Evolutionary conservation across 1,139 yeast species (phyloP).

Genomic region (Yarrowia galli): DNA sequence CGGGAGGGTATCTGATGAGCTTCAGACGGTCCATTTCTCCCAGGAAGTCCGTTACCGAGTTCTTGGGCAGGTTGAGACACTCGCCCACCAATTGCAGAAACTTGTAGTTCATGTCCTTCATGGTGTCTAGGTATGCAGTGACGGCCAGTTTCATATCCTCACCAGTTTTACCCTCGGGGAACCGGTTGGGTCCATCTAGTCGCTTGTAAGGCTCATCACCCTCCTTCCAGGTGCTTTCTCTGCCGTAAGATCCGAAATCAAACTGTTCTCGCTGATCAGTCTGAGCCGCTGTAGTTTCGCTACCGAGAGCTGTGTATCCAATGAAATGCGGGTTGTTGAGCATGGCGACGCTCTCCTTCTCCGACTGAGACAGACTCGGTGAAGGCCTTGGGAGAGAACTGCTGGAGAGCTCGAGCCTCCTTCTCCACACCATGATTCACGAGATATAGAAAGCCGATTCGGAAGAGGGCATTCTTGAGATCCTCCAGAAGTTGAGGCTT

Average conservation of each 20-base stretch:
- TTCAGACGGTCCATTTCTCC: conserved; percentile 56
- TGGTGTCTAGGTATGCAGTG: conserved; percentile 14
- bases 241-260: conserved; percentile 44
- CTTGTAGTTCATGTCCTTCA: conserved; percentile 18
- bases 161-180: conserved; percentile 18
- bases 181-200: conserved; percentile 47
- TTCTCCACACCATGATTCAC: conserved; percentile 47
- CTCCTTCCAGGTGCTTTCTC: conserved; percentile 16
- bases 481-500: conserved; percentile 36
- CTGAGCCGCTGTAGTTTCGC: conserved; percentile 48
- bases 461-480: conserved; percentile 40
- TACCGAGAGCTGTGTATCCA: conserved; percentile 48
- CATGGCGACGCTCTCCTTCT: conserved; percentile 47
- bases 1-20: conserved; percentile 55
- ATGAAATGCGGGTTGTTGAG: conserved; percentile 45
- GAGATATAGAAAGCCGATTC: conserved; percentile 50
- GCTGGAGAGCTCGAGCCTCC: conserved; percentile 44
- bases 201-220: conserved; percentile 36
- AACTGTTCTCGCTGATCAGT: conserved; percentile 48
- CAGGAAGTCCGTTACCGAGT: conserved; percentile 57
- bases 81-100: conserved; percentile 41
- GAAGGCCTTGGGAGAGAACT: conserved; percentile 42
- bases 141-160: conserved; percentile 8
- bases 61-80: conserved; percentile 58
- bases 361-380: conserved; percentile 46